Percentiles rank a stretch among this genome's conserved stretches.
phyloP scores from a whole-genome alignment of 345 rosid species.

The Alliaria petiolata region DNA sequence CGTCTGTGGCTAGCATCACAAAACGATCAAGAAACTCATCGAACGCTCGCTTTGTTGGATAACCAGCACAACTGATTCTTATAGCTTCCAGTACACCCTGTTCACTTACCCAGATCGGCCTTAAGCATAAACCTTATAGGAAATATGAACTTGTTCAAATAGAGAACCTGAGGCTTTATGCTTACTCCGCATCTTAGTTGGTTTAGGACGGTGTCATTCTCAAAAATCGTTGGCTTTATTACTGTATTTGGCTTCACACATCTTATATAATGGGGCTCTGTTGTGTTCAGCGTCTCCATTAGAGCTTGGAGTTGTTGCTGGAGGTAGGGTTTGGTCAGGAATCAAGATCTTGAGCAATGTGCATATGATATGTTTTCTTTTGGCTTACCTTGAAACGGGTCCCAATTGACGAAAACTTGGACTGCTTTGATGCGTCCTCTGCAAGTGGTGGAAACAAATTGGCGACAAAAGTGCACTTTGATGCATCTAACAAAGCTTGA shows the following conservation, averaged over 20 bases:
- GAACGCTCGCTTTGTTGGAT: slow-evolving; percentile 75
- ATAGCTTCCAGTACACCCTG: slow-evolving; percentile 94
- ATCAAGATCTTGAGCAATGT: slow-evolving; percentile 10
- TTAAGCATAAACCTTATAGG: background rate
- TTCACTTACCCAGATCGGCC: background rate
- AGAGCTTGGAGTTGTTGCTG: slow-evolving; percentile 68
- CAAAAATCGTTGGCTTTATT: slow-evolving; percentile 54
- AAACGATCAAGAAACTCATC: slow-evolving; percentile 77
- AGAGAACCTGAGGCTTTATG: background rate
- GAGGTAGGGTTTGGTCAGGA: slow-evolving; percentile 27
- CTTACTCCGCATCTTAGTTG: slow-evolving; percentile 68
- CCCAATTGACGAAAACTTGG: slow-evolving; percentile 79
- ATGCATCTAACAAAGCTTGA: slow-evolving; percentile 64
- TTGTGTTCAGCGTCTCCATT: slow-evolving; percentile 60
- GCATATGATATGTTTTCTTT: slow-evolving; percentile 5
- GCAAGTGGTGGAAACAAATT: slow-evolving; percentile 67
- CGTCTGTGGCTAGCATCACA: slow-evolving; percentile 66
- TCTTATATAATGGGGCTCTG: slow-evolving; percentile 66
- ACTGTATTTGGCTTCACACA: slow-evolving; percentile 66
- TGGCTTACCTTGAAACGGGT: slow-evolving; percentile 62
- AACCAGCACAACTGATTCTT: slow-evolving; percentile 82
- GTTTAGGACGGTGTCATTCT: slow-evolving; percentile 51
- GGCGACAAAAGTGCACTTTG: slow-evolving; percentile 60
- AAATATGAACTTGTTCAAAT: slow-evolving; percentile 4
- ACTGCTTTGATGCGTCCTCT: slow-evolving; percentile 68